A percentile compares a stretch with the other conserved stretches of the same genome.
phyloP scores from a whole-genome alignment of 2,329 filamentous ascomycete genomes.

The Escovopsis sp. region DNA sequence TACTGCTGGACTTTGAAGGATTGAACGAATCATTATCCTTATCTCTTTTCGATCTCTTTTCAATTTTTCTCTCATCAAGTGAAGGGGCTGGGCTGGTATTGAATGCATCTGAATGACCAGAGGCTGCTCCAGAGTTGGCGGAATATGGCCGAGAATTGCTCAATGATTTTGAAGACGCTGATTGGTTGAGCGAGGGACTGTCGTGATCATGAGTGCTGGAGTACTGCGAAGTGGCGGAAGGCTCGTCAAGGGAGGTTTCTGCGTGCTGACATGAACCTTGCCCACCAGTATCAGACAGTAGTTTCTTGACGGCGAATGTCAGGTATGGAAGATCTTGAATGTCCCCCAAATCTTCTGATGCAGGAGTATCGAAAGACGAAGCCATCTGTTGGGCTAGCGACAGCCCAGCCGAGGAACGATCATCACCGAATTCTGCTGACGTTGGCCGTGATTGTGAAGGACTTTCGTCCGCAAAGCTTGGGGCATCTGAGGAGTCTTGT shows the following conservation, averaged over 20 bases:
- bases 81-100: slow-evolving; percentile 64
- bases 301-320: slow-evolving; percentile 33
- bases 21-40: slow-evolving; percentile 46
- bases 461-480: slow-evolving; percentile 14
- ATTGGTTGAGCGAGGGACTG: slow-evolving; percentile 21
- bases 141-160: no score
- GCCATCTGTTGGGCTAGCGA: slow-evolving; percentile 16
- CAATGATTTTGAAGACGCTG: background rate
- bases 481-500: slow-evolving; percentile 25
- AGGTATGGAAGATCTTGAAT: slow-evolving; percentile 11
- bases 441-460: slow-evolving; percentile 10
- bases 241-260: slow-evolving; percentile 20
- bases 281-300: slow-evolving; percentile 31
- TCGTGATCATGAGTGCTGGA: no score
- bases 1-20: slow-evolving; percentile 53
- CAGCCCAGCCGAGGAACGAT: slow-evolving; percentile 19
- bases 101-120: slow-evolving; percentile 55
- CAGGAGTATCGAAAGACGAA: slow-evolving; percentile 50
- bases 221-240: slow-evolving; percentile 18
- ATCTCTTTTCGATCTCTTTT: slow-evolving; percentile 65
- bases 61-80: slow-evolving; percentile 55
- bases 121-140: slow-evolving; percentile 42
- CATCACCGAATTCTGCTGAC: slow-evolving; percentile 12
- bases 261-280: slow-evolving; percentile 22
- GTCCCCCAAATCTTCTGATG: slow-evolving; percentile 24